These are phyloP conservation scores for Alternaria triticimaculans DNA, from an alignment of 2,329 filamentous ascomycete species.

Conservation along the genomic window DNA sequence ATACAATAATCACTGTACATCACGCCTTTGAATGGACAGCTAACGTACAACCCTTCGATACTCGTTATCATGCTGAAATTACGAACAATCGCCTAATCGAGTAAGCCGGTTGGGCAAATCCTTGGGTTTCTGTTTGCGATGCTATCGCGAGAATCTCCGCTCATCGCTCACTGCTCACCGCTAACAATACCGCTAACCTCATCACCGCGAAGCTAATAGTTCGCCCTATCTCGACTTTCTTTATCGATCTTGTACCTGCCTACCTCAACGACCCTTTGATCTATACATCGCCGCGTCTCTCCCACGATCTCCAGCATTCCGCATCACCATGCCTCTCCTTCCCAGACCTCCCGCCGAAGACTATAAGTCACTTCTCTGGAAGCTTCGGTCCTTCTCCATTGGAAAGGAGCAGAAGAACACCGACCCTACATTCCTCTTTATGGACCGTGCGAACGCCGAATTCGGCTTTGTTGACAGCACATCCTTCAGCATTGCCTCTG, in stretches of 20 bases:
- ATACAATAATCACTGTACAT: too few species aligned
- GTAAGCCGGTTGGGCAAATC: neutral
- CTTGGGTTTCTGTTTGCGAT: neutral
- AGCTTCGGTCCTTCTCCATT: conserved; percentile 12
- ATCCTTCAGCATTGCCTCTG: neutral
- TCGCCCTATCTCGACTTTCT: neutral
- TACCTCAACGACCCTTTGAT: neutral
- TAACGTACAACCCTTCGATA: neutral
- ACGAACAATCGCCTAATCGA: neutral
- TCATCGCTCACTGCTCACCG: neutral
- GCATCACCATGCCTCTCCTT: neutral
- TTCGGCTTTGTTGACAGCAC: conserved; percentile 21
- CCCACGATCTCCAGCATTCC: rapidly evolving
- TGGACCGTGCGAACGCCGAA: conserved; percentile 25
- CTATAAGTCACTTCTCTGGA: conserved; percentile 7
- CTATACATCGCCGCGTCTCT: neutral
- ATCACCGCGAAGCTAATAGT: neutral
- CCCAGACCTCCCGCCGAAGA: rapidly evolving
- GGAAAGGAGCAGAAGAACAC: conserved; percentile 12
- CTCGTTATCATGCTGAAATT: neutral
- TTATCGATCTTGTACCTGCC: neutral
- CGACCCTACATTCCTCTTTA: neutral
- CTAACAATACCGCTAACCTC: neutral
- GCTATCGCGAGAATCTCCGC: neutral
- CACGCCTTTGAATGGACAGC: too few species aligned